Percentiles rank a stretch among this genome's conserved stretches.
phyloP scores from a whole-genome alignment of 2,329 filamentous ascomycete genomes.

The Gremmenia infestans region DNA sequence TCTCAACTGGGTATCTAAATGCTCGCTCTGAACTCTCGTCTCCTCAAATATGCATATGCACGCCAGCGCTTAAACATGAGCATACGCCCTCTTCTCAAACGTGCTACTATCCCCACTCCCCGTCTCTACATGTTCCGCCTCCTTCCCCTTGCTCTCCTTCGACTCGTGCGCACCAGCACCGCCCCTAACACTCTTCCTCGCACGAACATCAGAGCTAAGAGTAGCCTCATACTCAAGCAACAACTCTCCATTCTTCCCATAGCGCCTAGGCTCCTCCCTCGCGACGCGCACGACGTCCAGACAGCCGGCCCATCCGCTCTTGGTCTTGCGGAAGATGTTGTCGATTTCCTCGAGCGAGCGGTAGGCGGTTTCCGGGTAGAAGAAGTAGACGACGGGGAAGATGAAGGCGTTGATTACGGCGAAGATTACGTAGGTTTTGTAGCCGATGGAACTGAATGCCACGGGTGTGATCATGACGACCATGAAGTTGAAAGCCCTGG shows the following conservation, averaged over 20 bases:
- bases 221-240: constrained; percentile 35
- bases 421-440: constrained; percentile 62
- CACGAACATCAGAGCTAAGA: constrained; percentile 17
- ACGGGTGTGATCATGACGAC: constrained; percentile 35
- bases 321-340: constrained; percentile 54
- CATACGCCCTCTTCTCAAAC: constrained; percentile 4
- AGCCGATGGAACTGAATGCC: constrained; percentile 44
- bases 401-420: constrained; percentile 46
- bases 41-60: no score
- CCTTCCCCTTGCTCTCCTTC: not conserved
- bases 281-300: constrained; percentile 40
- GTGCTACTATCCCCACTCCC: constrained; percentile 1
- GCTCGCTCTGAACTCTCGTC: no score
- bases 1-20: no score
- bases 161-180: not conserved
- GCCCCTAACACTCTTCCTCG: not conserved
- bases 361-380: constrained; percentile 61
- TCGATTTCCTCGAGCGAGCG: constrained; percentile 64
- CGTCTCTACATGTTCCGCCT: constrained; percentile 8
- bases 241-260: constrained; percentile 55
- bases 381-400: constrained; percentile 46
- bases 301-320: constrained; percentile 29
- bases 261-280: constrained; percentile 47
- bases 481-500: constrained; percentile 58
- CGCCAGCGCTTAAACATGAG: no score